Conservation (phyloP, 1,284 basidiomycete species). For the Papiliotrema terrestris region DNA sequence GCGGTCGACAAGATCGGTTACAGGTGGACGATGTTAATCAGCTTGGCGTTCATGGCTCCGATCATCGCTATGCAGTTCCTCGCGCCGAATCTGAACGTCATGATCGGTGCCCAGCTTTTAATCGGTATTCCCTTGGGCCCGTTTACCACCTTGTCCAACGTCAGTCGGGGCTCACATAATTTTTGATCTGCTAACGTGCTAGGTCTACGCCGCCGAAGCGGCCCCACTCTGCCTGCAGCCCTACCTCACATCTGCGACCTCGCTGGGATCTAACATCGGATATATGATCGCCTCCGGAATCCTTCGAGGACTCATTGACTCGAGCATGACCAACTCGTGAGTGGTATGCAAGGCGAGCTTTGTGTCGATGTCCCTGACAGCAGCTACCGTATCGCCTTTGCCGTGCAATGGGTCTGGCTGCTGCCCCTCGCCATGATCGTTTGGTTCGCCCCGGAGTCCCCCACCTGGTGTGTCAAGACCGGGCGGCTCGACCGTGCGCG, state of each 20-base stretch:
- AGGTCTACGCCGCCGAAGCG: slow-evolving; percentile 28
- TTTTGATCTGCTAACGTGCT: slow-evolving; percentile 12
- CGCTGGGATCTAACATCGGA: slow-evolving; percentile 36
- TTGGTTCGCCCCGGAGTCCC: slow-evolving; percentile 27
- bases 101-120: background rate
- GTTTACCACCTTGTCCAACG: slow-evolving; percentile 40
- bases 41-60: slow-evolving; percentile 4
- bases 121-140: slow-evolving; percentile 32
- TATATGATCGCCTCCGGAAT: slow-evolving; percentile 39
- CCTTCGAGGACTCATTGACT: slow-evolving; percentile 20
- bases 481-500: background rate
- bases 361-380: slow-evolving; percentile 5
- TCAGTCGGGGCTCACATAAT: slow-evolving; percentile 35
- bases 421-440: slow-evolving; percentile 36
- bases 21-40: background rate
- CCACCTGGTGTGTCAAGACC: slow-evolving; percentile 17
- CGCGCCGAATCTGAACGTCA: slow-evolving; percentile 2
- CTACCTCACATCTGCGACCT: slow-evolving; percentile 28
- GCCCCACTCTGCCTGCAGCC: slow-evolving; percentile 19
- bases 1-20: slow-evolving; percentile 9
- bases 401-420: slow-evolving; percentile 34
- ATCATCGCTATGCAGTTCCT: background rate
- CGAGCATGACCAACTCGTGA: background rate
- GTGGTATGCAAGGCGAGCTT: background rate
- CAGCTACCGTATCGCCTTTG: slow-evolving; percentile 31